Evolutionary conservation across 1,284 basidiomycete genomes (phyloP), one percentile per base, ranked within the genome.

Genomic region (Albatrellus sp.): DNA sequence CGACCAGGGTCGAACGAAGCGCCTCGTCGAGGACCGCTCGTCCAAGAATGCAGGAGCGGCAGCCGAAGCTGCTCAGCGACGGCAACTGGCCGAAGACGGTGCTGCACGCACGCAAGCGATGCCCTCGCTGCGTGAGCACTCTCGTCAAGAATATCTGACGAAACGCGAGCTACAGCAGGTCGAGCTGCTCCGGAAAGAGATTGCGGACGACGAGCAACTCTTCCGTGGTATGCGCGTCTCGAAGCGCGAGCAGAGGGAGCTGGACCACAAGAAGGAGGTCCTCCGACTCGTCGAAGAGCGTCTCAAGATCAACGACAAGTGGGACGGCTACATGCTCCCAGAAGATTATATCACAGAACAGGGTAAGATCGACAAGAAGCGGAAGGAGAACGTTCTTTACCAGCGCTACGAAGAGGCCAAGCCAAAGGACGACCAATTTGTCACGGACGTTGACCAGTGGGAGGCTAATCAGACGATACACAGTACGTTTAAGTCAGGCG

Each of bases 271-370:
- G 70, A 96, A 93, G 65, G 89, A 97, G 58, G 73, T 98, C 8
- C 67, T 99, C 14, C 75, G 77, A 40, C 75, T 98, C 29, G 93
- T 96, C 47, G 93, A 99, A 62, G 93, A 94, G 59, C 78, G 93
- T 16, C 72, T 92, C 50, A 83, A 80, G 57, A 96, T 98, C 50
- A 89, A 92, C 59, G 92, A 96, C 66, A 88, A 90, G 50, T 89
- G 75, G 62, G 92, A 96, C 50, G 92, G 92, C 4, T 97, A 97
- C 57, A 85, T 86, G 66, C 73, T 96, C 33, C 93, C 92, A 0
- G 92, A 96, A 55, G 94, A 98, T 64, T 98, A 99, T 58, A 75
- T 98, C 55, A 98, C 94, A 0, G 94, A 97, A 57, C 90, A 97
- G 61, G 96, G 96, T n/a, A 94, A 92, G 62, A 88, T 98, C 50